Evolutionary conservation across 805 yeast genomes (phyloP).

Genomic region (Scheffersomyces ergatensis): DNA sequence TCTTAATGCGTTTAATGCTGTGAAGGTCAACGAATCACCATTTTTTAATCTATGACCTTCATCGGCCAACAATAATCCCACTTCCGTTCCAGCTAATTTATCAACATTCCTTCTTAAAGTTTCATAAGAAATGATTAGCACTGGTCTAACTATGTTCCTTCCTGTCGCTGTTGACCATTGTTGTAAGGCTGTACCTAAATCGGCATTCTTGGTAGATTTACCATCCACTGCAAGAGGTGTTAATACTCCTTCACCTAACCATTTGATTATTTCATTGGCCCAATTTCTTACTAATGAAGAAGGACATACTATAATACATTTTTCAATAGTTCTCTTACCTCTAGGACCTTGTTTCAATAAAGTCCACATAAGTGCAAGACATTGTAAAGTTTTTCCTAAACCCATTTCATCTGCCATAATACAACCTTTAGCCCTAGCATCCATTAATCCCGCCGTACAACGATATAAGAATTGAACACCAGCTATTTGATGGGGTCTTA

Average conservation of each 20-base stretch:
- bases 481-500: slow-evolving; percentile 95
- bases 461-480: slow-evolving; percentile 90
- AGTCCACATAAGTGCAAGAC: slow-evolving; percentile 91
- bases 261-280: slow-evolving; percentile 94
- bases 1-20: slow-evolving; percentile 76
- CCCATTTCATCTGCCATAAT: slow-evolving; percentile 99
- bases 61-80: slow-evolving; percentile 74
- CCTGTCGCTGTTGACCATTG: slow-evolving; percentile 91
- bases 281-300: slow-evolving; percentile 90
- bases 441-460: slow-evolving; percentile 85
- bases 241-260: slow-evolving; percentile 91
- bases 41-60: slow-evolving; percentile 49
- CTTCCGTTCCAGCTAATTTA: slow-evolving; percentile 68
- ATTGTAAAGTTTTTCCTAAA: slow-evolving; percentile 85
- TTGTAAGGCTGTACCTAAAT: slow-evolving; percentile 63
- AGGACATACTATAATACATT: slow-evolving; percentile 92
- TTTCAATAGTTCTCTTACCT: slow-evolving; percentile 77
- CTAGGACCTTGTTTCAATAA: slow-evolving; percentile 84
- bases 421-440: slow-evolving; percentile 86
- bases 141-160: slow-evolving; percentile 87
- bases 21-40: slow-evolving; percentile 89
- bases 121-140: slow-evolving; percentile 89
- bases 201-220: slow-evolving; percentile 68
- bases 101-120: slow-evolving; percentile 85
- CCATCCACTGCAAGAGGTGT: slow-evolving; percentile 94